Percentiles rank a stretch among this genome's conserved stretches.
phyloP scores from a whole-genome alignment of 1,284 basidiomycete genomes.

The Apiotrichum akiyoshidainum region DNA sequence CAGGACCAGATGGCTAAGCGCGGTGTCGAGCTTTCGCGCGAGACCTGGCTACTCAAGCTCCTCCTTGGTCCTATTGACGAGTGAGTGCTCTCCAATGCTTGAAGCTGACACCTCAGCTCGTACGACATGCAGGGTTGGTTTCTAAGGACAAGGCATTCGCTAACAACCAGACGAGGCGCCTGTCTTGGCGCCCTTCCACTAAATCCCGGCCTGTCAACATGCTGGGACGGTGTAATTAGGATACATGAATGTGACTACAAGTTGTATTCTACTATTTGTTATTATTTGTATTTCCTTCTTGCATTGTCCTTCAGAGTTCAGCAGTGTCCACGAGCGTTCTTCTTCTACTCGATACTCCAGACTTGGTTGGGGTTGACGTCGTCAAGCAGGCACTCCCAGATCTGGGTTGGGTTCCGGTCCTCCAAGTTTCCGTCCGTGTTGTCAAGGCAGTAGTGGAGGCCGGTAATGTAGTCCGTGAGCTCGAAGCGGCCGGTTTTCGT shows the following conservation, averaged over 20 bases:
- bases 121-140: slow-evolving; percentile 4
- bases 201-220: too few relatives aligned
- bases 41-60: slow-evolving; percentile 13
- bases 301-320: too few relatives aligned
- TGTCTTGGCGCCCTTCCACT: too few relatives aligned
- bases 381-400: slow-evolving; percentile 19
- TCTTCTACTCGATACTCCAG: slow-evolving; percentile 7
- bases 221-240: too few relatives aligned
- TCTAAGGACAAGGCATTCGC: too few relatives aligned
- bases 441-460: slow-evolving; percentile 22
- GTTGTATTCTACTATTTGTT: neutral
- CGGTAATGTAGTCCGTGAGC: slow-evolving; percentile 10
- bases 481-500: slow-evolving; percentile 9
- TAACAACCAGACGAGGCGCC: neutral
- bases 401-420: slow-evolving; percentile 22
- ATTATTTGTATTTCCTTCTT: neutral
- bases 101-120: slow-evolving; percentile 1
- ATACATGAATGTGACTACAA: too few relatives aligned
- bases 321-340: neutral
- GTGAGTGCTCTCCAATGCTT: neutral
- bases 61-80: slow-evolving; percentile 11
- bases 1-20: slow-evolving; percentile 9
- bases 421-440: slow-evolving; percentile 21
- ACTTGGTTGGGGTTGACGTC: slow-evolving; percentile 23
- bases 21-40: neutral